Percentiles rank a stretch among this genome's conserved stretches.
Evolutionary conservation across 2,329 filamentous ascomycete genomes (phyloP).

Genomic region (Gaeumannomyces sp.): DNA sequence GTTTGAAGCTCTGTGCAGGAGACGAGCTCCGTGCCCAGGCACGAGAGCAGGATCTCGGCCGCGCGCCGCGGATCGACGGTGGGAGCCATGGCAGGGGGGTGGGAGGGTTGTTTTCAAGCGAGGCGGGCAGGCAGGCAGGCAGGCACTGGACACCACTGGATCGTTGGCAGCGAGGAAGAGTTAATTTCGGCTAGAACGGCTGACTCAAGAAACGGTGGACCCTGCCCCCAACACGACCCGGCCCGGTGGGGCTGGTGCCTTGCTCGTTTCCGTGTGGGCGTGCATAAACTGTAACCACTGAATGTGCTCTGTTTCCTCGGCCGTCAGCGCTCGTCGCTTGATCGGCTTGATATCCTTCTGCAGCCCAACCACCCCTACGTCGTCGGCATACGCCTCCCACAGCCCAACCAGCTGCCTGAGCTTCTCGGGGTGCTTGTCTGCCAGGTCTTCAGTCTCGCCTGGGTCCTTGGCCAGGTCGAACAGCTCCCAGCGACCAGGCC

Average conservation of each 20-base stretch:
- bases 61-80: slow-evolving; percentile 22
- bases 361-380: slow-evolving; percentile 1
- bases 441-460: slow-evolving; percentile 26
- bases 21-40: slow-evolving; percentile 28
- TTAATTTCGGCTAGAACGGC: no score
- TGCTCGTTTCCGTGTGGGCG: no score
- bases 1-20: slow-evolving; percentile 28
- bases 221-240: no score
- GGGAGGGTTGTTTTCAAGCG: not conserved
- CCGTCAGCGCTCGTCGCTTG: no score
- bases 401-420: slow-evolving; percentile 22
- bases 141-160: no score
- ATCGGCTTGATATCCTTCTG: no score
- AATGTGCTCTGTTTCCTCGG: no score
- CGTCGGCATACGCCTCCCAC: slow-evolving; percentile 28
- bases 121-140: no score
- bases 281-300: no score
- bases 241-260: no score
- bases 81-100: not conserved
- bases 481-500: slow-evolving; percentile 25
- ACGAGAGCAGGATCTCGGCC: slow-evolving; percentile 34
- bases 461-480: slow-evolving; percentile 26
- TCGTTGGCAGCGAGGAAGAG: no score
- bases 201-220: no score
- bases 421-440: slow-evolving; percentile 19